A percentile compares a stretch with the other conserved stretches of the same genome.
Conservation (phyloP, 1,284 basidiomycete species). For the Sporisorium exsertum region DNA sequence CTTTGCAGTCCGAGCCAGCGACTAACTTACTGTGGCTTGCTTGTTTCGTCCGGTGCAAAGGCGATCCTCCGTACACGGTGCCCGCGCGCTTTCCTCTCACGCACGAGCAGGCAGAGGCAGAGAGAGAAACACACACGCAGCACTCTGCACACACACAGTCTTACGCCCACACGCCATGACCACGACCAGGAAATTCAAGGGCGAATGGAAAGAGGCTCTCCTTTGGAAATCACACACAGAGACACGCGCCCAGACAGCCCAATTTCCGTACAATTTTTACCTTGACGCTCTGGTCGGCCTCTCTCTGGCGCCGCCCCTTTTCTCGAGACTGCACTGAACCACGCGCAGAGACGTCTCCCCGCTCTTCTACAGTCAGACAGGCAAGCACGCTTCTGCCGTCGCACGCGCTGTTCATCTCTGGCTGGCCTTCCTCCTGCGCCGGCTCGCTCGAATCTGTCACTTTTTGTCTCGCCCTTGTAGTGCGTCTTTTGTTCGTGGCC, state of each 20-base stretch:
- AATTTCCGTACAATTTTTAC: neutral
- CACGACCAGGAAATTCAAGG: neutral
- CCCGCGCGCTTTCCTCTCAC: neutral
- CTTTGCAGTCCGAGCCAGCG: neutral
- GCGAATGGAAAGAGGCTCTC: neutral
- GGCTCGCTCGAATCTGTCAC: constrained; percentile 11
- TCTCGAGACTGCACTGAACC: neutral
- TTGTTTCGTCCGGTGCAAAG: constrained; percentile 1
- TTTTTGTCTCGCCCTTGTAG: neutral
- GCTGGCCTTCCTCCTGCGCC: neutral
- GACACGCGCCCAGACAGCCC: neutral
- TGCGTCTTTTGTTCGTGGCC: neutral
- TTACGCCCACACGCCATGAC: neutral
- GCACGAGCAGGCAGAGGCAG: neutral
- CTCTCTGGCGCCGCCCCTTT: neutral
- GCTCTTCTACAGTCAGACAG: constrained; percentile 1
- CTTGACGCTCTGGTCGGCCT: neutral
- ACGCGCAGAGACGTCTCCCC: neutral
- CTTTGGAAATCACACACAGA: constrained; percentile 1
- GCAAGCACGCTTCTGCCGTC: constrained; percentile 10
- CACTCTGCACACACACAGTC: neutral
- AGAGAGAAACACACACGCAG: neutral
- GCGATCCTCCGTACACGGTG: neutral
- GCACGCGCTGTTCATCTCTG: constrained; percentile 7
- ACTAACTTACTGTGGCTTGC: neutral